phyloP scores from a whole-genome alignment of 225 moss, liverwort and hornwort genomes.

The Neckera pumila region DNA sequence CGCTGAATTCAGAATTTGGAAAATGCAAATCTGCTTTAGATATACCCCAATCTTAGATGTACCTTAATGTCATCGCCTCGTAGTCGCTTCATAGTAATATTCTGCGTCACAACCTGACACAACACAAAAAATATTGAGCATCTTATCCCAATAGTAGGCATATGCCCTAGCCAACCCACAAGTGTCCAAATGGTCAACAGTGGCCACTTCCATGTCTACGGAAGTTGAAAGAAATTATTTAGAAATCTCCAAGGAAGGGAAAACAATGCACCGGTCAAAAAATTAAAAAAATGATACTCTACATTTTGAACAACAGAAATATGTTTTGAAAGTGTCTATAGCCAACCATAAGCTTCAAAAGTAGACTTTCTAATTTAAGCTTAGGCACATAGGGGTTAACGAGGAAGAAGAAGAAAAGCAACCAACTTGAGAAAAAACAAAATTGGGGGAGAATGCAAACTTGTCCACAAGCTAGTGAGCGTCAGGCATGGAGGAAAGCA shows the following conservation, averaged over 20 bases:
- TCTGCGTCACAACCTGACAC: conserved; percentile 69
- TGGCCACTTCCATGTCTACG: not conserved
- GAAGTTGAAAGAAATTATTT: not conserved
- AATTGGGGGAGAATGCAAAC: not conserved
- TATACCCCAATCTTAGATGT: not conserved
- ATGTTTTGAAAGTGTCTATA: not conserved
- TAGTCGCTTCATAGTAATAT: conserved; percentile 70
- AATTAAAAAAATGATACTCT: not conserved
- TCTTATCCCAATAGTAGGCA: not conserved
- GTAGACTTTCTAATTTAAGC: not conserved
- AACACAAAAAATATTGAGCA: not conserved
- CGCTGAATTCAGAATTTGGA: not conserved
- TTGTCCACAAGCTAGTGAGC: not conserved
- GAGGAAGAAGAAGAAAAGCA: not conserved
- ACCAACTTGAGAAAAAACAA: not conserved
- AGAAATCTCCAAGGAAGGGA: not conserved
- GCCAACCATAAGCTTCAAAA: not conserved
- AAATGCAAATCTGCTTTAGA: not conserved
- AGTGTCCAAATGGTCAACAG: not conserved
- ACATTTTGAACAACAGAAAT: not conserved
- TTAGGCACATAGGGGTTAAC: not conserved
- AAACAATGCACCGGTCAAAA: not conserved
- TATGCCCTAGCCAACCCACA: not conserved
- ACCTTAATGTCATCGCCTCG: conserved; percentile 99
- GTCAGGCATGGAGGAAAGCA: not conserved